Conservation (phyloP, 1,139 yeast species). For the Lodderomyces theae region DNA sequence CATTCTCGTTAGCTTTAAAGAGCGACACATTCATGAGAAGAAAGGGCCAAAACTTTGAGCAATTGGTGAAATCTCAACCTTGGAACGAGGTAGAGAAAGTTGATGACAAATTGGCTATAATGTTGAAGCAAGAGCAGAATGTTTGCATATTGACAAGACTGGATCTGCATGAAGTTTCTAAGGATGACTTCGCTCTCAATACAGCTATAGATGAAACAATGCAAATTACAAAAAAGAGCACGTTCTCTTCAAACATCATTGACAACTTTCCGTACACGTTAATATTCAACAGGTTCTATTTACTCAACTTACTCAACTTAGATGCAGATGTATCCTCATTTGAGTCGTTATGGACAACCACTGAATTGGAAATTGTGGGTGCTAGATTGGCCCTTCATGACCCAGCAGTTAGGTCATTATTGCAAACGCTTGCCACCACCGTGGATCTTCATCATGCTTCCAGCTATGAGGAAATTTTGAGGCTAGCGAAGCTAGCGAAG, state of each 20-base stretch:
- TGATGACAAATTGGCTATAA: constrained; percentile 13
- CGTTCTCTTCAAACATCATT: neutral
- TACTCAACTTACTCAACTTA: constrained; percentile 29
- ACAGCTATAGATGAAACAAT: neutral
- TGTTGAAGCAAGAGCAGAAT: neutral
- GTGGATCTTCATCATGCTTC: constrained; percentile 14
- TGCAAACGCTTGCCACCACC: constrained; percentile 3
- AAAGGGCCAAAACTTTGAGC: neutral
- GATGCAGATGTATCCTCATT: neutral
- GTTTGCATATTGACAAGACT: neutral
- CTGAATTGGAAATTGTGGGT: constrained; percentile 25
- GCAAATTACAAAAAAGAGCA: neutral
- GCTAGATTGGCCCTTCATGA: constrained; percentile 23
- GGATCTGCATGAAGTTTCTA: neutral
- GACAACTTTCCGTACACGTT: constrained; percentile 30
- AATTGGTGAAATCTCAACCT: constrained; percentile 1
- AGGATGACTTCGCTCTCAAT: neutral
- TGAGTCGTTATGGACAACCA: neutral
- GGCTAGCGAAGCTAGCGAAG: constrained; percentile 9
- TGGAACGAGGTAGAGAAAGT: constrained; percentile 12
- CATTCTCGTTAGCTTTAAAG: constrained; percentile 28
- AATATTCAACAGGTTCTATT: constrained; percentile 23
- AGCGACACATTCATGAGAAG: constrained; percentile 1
- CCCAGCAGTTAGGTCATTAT: constrained; percentile 1
- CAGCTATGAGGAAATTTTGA: constrained; percentile 19